Base-by-base conservation (phyloP, 164 flowering plant species). In the Tetracentron sinense region DNA sequence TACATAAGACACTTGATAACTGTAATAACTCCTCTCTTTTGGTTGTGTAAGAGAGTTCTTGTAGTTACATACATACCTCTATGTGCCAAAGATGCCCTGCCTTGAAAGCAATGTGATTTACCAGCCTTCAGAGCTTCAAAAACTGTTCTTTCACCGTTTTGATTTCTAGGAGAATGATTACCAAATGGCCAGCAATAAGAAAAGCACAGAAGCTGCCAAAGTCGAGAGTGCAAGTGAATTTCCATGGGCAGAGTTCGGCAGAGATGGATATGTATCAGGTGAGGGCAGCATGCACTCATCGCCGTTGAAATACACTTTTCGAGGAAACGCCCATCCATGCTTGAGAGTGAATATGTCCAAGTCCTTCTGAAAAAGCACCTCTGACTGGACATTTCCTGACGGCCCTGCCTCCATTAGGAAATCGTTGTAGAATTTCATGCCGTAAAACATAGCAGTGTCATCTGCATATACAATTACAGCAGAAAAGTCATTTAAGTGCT, bases 401-500 rank as follows among this genome's bases (percentile, higher is more conserved):
- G 83, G 82, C 35, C 92, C 92, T 16, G 95, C 95, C 72, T 85
- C 87, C 90, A 85, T 86, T 35, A 90, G 52, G 38, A 86, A 69
- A 63, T 90, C 97, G 66, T 87, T 91, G 81, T 79, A 91, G 78
- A 74, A 87, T 44, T 87, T 91, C 84, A 81, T 89, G 55, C 93
- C 96, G 44, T 81, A 87, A 49, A 88, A 85, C 96, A 87, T 87
- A 16, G 86, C 97, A 1, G 91, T 91, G 63, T 91, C 97, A 77
- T 89, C 92, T 91, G 91, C 85, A 76, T 38, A 52, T 27, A 38
- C 19, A 64, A 58, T 47, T 56, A 21, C 27, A 20, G 27, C 7
- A 51, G 30, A 8, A 15, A 14, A 29, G 29, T 54, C 11, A 7
- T 21, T 38, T 10, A 33, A 8, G 44, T 4, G 8, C 44, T 38